Base-by-base conservation (phyloP, 352 stramenopile species). In the Pythium guiyangense region DNA sequence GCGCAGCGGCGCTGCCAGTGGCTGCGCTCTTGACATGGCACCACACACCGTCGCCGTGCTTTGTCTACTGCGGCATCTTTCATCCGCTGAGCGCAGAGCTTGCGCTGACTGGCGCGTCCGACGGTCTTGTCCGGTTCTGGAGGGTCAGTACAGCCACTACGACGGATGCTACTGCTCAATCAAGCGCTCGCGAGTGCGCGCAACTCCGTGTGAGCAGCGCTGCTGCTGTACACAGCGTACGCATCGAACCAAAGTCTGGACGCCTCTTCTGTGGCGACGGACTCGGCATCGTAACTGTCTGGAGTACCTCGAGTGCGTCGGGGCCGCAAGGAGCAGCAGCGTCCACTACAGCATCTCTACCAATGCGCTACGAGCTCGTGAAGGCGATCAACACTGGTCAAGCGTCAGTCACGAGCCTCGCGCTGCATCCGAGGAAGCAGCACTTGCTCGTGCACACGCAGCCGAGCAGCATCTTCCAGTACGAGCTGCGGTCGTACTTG, bases 401-500 rank as follows among this genome's bases (percentile, higher is more conserved):
- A 43, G 52, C 31, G 0, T 75, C 65, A 47, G 70, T 92, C 55
- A 81, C 79, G 12, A 73, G 61, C n/a, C 42, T 92, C 39, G 52
- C 75, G 34, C 54, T 90, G 15, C 80, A 91, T 52, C 80, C 80
- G 45, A 68, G 79, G 17, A 88, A 88, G 50, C 63, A 71, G 22
- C 80, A 90, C 35, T 57, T 91, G 52, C 64, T 92, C 26, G 80
- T 84, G 11, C 70, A 88, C 31, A 77, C 79, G 2, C 80, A 88
- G 37, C 76, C 74, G 3, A 84, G 80, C 37, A 57, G 61, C 9
- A 60, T 93, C 34, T 69, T 90, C 11, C 79, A 91, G 54, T 90
- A 86, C 55, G 80, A 93, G 35, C 50, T 89, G 44, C 79, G 80
- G 4, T 90, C 80, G 8, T 93, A 84, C 53, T 48, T 91, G 48